Conservation (phyloP, 192 early-diverging fungal genomes). For the Entomortierella lignicola region DNA sequence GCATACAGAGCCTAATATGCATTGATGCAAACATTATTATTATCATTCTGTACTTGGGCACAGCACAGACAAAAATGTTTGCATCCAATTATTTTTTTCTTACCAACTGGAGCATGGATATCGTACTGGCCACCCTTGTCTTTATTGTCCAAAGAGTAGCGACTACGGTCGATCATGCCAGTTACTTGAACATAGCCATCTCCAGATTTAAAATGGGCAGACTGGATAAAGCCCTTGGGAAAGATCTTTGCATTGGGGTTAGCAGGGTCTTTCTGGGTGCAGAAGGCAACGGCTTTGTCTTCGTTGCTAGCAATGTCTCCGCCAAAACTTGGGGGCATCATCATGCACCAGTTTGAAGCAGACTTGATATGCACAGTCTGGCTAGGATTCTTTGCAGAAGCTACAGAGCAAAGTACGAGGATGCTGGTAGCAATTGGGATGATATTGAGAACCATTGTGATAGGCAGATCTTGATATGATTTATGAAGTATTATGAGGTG, state of each 20-base stretch:
- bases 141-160: conserved; percentile 26
- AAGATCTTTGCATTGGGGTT: conserved; percentile 55
- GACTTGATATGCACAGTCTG: conserved; percentile 38
- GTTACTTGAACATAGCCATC: conserved; percentile 65
- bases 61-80: background rate
- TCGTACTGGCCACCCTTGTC: conserved; percentile 68
- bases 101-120: conserved; percentile 50
- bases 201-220: conserved; percentile 55
- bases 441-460: conserved; percentile 33
- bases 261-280: conserved; percentile 40
- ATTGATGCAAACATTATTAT: too few species aligned
- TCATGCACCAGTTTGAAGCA: conserved; percentile 37
- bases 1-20: conserved; percentile 45
- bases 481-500: too few species aligned
- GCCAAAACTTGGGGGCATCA: conserved; percentile 56
- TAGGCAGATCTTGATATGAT: background rate
- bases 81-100: background rate
- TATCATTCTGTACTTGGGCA: too few species aligned
- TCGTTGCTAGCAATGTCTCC: conserved; percentile 57
- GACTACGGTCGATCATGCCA: conserved; percentile 56
- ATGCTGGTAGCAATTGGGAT: background rate
- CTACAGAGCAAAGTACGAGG: background rate
- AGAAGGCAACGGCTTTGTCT: conserved; percentile 57
- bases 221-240: conserved; percentile 59
- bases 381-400: conserved; percentile 18